Evolutionary conservation across 768 basidiomycete genomes (phyloP), one percentile per base, ranked within the genome.

Genomic region (Lactarius sanguifluus): DNA sequence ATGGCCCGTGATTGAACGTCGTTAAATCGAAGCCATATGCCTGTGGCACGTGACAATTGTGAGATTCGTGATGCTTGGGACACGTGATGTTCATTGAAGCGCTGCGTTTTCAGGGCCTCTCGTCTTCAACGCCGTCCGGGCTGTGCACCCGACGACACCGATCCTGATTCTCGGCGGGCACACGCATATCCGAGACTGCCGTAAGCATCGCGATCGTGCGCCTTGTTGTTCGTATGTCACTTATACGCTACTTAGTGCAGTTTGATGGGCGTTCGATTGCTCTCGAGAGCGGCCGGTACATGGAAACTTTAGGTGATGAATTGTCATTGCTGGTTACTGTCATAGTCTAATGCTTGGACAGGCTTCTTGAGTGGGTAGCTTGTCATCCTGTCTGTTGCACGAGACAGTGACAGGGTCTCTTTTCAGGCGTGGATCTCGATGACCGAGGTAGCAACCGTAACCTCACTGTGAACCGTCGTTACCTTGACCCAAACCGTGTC

Each of bases 161-260:
- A 90, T 96, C 64, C 72, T 92, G 62, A 89, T 96, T 71, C 86
- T 96, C 52, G 94, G 94, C 67, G 89, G 89, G 5, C 92, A 94
- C 70, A 81, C 83, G 0, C 90, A 94, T 74, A 88, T 92, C 64
- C 86, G 92, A 52, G 90, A 94, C 72, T 94, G 93, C 76, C 71
- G 85, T 82, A 77, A 75, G 82, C 82, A 62, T 54, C n/a, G 2
- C 34, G 12, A 25, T 3, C 30, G 34, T 9, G 34, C 9, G 9
- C 34, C 30, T 16, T 18, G n/a, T n/a, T n/a, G 57, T 15, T 18
- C 5, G 34, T 43, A 54, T 1, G 38, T 18, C 28, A 0, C 62
- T 57, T 12, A 55, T 52, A 7, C 50, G 28, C 10, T 50, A 34
- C 6, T 23, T 58, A 86, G 85, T 83, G 25, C 86, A 87, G 75